These are phyloP conservation scores for Aspergillus steynii DNA, from an alignment of 495 filamentous ascomycete genomes.

Conservation along the genomic window DNA sequence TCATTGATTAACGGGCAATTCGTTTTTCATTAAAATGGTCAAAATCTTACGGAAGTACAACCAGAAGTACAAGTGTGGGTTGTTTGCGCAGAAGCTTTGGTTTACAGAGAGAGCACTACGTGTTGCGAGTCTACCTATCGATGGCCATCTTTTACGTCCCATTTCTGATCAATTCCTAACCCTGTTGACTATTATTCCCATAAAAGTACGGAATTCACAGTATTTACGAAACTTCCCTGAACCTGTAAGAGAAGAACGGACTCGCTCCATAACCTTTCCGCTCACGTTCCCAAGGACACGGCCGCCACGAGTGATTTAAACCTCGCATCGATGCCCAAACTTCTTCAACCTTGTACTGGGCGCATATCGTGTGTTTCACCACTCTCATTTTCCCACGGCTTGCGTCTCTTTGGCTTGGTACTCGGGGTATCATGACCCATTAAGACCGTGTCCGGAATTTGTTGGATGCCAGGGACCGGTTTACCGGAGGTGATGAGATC, in stretches of 20 bases:
- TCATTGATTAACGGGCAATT: slow-evolving; percentile 13
- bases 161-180: slow-evolving; percentile 14
- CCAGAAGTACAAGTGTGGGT: slow-evolving; percentile 20
- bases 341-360: not conserved
- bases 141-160: slow-evolving; percentile 14
- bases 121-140: slow-evolving; percentile 11
- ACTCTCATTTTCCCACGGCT: slow-evolving; percentile 75
- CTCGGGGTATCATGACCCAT: slow-evolving; percentile 59
- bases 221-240: not conserved
- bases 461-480: slow-evolving; percentile 82
- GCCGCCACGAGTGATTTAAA: not conserved
- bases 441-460: slow-evolving; percentile 84
- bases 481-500: slow-evolving; percentile 83
- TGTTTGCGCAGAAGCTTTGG: slow-evolving; percentile 24
- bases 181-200: slow-evolving; percentile 11
- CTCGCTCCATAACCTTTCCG: not conserved
- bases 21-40: slow-evolving; percentile 24
- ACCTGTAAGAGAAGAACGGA: not conserved
- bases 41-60: slow-evolving; percentile 24
- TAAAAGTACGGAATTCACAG: not conserved
- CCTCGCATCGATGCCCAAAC: not conserved
- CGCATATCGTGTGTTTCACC: slow-evolving; percentile 1
- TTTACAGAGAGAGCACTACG: slow-evolving; percentile 18
- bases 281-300: no score
- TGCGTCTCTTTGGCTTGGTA: slow-evolving; percentile 56